These are phyloP conservation scores for Suillus variegatus DNA, from an alignment of 768 basidiomycete species.

Conservation along the genomic window DNA sequence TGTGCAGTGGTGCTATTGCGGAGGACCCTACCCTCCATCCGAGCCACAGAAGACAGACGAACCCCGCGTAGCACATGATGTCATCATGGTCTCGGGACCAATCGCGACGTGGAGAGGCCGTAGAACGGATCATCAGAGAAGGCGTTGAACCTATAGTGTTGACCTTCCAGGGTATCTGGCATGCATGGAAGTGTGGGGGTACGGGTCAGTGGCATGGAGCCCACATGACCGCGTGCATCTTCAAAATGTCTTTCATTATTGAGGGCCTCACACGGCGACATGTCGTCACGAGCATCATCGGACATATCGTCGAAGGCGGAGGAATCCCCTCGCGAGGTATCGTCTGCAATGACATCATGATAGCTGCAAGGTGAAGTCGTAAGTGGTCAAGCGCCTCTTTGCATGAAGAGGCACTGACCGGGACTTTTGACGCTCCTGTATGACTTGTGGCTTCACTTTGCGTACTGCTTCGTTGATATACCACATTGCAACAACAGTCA, in stretches of 20 bases:
- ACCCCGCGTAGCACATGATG: not conserved
- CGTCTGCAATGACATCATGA: not conserved
- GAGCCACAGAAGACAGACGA: slow-evolving; percentile 1
- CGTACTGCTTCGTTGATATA: slow-evolving; percentile 74
- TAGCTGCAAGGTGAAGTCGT: not conserved
- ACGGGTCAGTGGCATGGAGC: too few relatives aligned
- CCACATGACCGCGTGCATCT: not conserved
- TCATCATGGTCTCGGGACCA: not conserved
- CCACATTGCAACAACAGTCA: slow-evolving; percentile 75
- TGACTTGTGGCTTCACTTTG: slow-evolving; percentile 55
- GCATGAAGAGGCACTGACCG: slow-evolving; percentile 37
- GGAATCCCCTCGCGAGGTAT: not conserved
- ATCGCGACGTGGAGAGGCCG: not conserved
- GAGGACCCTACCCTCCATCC: slow-evolving; percentile 1
- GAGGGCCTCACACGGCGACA: not conserved
- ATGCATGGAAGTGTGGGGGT: not conserved
- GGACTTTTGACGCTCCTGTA: slow-evolving; percentile 64
- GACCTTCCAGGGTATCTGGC: not conserved
- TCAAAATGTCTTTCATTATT: not conserved
- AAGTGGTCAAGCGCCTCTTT: not conserved
- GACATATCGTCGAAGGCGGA: not conserved
- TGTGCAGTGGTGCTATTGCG: not conserved
- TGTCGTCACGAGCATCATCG: slow-evolving; percentile 3
- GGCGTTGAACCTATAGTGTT: not conserved
- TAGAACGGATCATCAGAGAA: not conserved